Evolutionary conservation across 163 green algal species (phyloP).

Genomic region (Scenedesmus sp.): DNA sequence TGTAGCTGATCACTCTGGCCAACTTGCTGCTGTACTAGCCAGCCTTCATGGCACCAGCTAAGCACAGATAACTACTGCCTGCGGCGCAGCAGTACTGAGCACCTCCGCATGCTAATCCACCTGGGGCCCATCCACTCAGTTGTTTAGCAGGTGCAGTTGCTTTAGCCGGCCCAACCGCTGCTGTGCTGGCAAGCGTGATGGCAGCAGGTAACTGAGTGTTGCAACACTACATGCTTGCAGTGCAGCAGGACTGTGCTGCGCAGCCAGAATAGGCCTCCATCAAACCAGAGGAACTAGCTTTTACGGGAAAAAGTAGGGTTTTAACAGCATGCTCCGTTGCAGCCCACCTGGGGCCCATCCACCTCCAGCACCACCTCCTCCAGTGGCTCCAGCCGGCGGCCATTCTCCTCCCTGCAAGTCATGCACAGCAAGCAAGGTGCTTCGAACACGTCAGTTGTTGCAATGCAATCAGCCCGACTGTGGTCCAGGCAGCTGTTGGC

Average conservation of each 20-base stretch:
- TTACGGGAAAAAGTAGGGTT: too few relatives aligned
- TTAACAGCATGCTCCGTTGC: not conserved
- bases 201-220: too few relatives aligned
- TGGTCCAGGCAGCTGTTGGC: not conserved
- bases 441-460: not conserved
- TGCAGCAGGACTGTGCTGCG: not conserved
- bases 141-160: too few relatives aligned
- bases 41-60: too few relatives aligned
- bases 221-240: not conserved
- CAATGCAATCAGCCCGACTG: not conserved
- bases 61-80: too few relatives aligned
- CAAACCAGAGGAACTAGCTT: too few relatives aligned
- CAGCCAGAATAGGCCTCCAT: not conserved
- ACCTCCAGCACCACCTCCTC: constrained; percentile 93
- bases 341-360: constrained; percentile 39
- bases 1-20: not conserved
- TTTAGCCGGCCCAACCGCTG: too few relatives aligned
- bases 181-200: too few relatives aligned
- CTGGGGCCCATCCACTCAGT: too few relatives aligned
- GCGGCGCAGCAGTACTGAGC: too few relatives aligned
- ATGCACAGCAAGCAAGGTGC: not conserved
- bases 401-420: constrained; percentile 63
- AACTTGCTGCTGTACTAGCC: not conserved
- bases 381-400: constrained; percentile 81
- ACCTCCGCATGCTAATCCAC: too few relatives aligned